Evolutionary conservation across 495 filamentous ascomycete species (phyloP).

Genomic region (Tuber borchii): DNA sequence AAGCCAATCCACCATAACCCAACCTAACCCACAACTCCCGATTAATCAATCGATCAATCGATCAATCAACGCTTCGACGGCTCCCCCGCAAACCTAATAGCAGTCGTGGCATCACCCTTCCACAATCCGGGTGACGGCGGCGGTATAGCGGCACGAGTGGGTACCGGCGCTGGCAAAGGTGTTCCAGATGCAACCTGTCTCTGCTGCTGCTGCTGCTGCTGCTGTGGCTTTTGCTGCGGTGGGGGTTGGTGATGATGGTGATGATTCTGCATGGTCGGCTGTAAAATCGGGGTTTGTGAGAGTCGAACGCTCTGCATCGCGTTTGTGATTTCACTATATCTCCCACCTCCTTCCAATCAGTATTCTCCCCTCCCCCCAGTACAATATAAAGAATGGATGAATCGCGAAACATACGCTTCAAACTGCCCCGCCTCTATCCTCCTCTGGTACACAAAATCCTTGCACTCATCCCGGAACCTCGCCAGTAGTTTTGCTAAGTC

Average conservation of each 20-base stretch:
- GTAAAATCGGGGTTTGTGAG: slow-evolving; percentile 34
- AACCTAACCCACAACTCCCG: neutral
- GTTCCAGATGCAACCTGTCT: slow-evolving; percentile 17
- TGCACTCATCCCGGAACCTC: slow-evolving; percentile 68
- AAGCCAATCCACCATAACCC: neutral
- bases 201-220: slow-evolving; percentile 38
- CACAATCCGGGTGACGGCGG: slow-evolving; percentile 35
- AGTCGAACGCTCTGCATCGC: slow-evolving; percentile 59
- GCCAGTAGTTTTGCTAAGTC: slow-evolving; percentile 79
- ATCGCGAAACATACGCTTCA: slow-evolving; percentile 54
- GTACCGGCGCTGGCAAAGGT: slow-evolving; percentile 33
- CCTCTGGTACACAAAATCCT: slow-evolving; percentile 70
- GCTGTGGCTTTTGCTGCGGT: slow-evolving; percentile 14
- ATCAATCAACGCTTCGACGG: slow-evolving; percentile 3
- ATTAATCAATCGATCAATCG: neutral
- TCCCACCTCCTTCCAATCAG: slow-evolving; percentile 6
- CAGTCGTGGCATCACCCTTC: slow-evolving; percentile 34
- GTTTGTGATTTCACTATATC: slow-evolving; percentile 54
- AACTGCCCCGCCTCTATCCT: slow-evolving; percentile 72
- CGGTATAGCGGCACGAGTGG: slow-evolving; percentile 39
- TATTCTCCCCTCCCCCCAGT: neutral
- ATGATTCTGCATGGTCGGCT: slow-evolving; percentile 43
- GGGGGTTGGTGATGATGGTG: slow-evolving; percentile 20
- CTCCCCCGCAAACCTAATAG: slow-evolving; percentile 34
- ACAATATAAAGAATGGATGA: neutral